Percentiles rank a stretch among this genome's conserved stretches.
These are phyloP conservation scores for Mycena metata DNA, from an alignment of 768 basidiomycete species.

Conservation along the genomic window DNA sequence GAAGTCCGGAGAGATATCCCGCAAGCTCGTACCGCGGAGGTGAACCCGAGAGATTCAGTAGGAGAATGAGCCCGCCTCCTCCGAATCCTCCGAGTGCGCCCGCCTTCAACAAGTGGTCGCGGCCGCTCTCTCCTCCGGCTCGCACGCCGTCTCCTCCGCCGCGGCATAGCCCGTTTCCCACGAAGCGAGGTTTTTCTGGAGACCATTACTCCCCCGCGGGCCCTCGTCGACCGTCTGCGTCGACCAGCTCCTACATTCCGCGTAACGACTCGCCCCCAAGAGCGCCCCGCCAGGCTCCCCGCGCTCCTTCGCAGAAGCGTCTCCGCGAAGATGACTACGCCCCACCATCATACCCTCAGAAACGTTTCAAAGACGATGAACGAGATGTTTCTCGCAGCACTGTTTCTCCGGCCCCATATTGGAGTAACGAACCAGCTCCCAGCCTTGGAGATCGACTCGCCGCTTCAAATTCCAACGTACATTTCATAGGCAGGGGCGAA, in stretches of 20 bases:
- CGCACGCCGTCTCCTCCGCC: conserved; percentile 2
- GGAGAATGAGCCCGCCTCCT: background rate
- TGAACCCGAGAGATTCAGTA: conserved; percentile 2
- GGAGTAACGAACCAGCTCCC: conserved; percentile 13
- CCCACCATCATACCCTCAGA: conserved; percentile 20
- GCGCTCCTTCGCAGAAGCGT: conserved; percentile 28
- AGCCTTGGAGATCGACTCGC: conserved; percentile 31
- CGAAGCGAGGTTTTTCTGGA: conserved; percentile 14
- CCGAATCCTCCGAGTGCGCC: background rate
- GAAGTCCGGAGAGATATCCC: conserved; percentile 20
- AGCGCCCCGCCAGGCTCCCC: conserved; percentile 21
- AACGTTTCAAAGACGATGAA: conserved; percentile 34
- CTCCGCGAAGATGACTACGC: conserved; percentile 31
- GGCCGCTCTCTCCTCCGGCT: background rate
- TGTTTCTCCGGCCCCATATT: conserved; percentile 2
- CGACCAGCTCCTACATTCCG: background rate
- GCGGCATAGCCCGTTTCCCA: background rate
- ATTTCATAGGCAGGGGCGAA: conserved; percentile 20
- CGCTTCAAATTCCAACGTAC: conserved; percentile 6
- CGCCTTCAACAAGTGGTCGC: background rate
- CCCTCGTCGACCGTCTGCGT: conserved; percentile 1
- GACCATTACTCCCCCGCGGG: conserved; percentile 19
- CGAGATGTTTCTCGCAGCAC: conserved; percentile 1
- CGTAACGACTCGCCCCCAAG: conserved; percentile 23
- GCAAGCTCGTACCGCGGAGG: background rate